A percentile compares a stretch with the other conserved stretches of the same genome.
Evolutionary conservation across 306 rosid genomes (phyloP).

Genomic region (Dicorynia guianensis): DNA sequence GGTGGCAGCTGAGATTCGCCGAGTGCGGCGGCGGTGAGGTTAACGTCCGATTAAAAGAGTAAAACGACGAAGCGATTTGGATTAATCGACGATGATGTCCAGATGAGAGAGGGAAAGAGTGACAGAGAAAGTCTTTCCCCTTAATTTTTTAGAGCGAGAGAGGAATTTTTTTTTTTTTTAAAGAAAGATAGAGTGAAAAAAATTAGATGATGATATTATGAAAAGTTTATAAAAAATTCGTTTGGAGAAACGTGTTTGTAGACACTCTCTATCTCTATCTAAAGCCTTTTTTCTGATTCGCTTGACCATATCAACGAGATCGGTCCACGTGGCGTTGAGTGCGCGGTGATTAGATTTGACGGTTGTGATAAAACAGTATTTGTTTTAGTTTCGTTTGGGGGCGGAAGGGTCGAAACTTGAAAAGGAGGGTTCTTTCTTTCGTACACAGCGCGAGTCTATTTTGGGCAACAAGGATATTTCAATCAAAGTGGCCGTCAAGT

Average conservation of each 20-base stretch:
- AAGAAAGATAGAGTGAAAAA: constrained; percentile 34
- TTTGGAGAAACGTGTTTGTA: constrained; percentile 54
- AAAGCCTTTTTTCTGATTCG: background rate
- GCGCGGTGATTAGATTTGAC: background rate
- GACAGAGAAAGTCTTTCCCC: constrained; percentile 43
- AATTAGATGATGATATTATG: constrained; percentile 33
- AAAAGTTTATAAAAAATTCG: constrained; percentile 25
- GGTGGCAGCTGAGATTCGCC: constrained; percentile 50
- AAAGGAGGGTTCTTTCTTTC: background rate
- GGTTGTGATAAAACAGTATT: background rate
- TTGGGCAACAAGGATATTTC: no score
- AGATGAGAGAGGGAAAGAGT: constrained; percentile 47
- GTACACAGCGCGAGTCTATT: no score
- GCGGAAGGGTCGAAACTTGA: background rate
- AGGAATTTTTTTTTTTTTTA: constrained; percentile 13
- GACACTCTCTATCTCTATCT: constrained; percentile 34
- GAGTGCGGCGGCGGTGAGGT: constrained; percentile 44
- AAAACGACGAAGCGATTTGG: constrained; percentile 57
- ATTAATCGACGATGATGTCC: constrained; percentile 55
- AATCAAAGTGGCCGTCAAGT: no score
- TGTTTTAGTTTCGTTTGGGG: background rate
- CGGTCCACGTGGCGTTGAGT: constrained; percentile 14
- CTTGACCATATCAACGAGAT: constrained; percentile 23
- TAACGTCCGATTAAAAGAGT: constrained; percentile 57
- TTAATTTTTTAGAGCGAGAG: constrained; percentile 24